A percentile compares a stretch with the other conserved stretches of the same genome.
phyloP scores from a whole-genome alignment of 225 moss, liverwort and hornwort genomes.

The Sphagnum tenellum region DNA sequence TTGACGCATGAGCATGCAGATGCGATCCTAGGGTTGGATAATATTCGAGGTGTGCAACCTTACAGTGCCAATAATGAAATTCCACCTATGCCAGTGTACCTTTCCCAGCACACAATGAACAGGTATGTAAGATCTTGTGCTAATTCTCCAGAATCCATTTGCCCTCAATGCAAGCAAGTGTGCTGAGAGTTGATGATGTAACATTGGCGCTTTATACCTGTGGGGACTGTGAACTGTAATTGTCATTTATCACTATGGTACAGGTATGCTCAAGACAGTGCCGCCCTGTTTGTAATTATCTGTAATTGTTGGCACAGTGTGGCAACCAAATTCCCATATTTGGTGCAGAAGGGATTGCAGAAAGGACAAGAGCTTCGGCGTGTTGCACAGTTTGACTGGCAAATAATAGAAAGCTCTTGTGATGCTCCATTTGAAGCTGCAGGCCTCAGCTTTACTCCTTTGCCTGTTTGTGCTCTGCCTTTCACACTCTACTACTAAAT shows the following conservation, averaged over 20 bases:
- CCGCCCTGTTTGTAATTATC: conserved; percentile 5
- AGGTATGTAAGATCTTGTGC: conserved; percentile 22
- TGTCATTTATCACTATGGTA: too few species aligned
- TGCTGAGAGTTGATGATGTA: too few species aligned
- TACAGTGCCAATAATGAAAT: conserved; percentile 50
- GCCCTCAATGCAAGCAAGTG: too few species aligned
- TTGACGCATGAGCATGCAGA: conserved; percentile 99
- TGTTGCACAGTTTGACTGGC: conserved; percentile 95
- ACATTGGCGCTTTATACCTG: too few species aligned
- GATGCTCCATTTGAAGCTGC: conserved; percentile 57
- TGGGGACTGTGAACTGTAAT: too few species aligned
- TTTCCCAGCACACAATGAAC: conserved; percentile 70
- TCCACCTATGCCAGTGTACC: conserved; percentile 72
- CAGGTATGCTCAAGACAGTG: too few species aligned
- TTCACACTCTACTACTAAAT: neutral
- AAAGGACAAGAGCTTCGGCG: conserved; percentile 74
- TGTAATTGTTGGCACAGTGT: conserved; percentile 28
- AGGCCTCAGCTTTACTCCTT: conserved; percentile 71
- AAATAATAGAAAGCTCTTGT: conserved; percentile 61
- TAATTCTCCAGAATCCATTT: too few species aligned
- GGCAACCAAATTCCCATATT: conserved; percentile 63
- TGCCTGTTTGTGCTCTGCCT: conserved; percentile 47
- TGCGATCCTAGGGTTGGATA: conserved; percentile 88
- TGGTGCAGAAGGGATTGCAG: conserved; percentile 43
- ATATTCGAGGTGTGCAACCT: conserved; percentile 90